Evolutionary conservation across 352 stramenopile species (phyloP).

Genomic region (Phytophthora crassamura): DNA sequence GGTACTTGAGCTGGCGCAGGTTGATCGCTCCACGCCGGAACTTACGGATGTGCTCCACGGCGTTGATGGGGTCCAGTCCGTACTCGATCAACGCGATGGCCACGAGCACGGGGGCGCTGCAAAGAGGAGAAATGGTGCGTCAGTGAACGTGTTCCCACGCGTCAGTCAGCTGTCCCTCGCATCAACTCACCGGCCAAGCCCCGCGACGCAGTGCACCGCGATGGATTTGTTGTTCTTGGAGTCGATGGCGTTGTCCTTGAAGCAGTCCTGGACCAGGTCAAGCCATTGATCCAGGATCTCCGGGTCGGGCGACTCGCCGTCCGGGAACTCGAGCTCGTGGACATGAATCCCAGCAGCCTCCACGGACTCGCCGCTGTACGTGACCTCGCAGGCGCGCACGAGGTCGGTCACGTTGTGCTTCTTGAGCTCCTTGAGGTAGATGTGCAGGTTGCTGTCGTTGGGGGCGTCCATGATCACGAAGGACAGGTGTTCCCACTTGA

Average conservation of each 20-base stretch:
- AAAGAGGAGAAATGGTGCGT: conserved; percentile 6
- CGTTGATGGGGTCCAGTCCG: conserved; percentile 95
- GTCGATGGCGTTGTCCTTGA: conserved; percentile 87
- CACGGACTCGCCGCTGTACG: conserved; percentile 93
- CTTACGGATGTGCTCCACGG: conserved; percentile 97
- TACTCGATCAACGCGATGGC: conserved; percentile 98
- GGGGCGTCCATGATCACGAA: conserved; percentile 99
- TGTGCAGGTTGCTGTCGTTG: conserved; percentile 95
- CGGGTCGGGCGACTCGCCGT: conserved; percentile 93
- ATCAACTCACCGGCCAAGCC: conserved; percentile 89
- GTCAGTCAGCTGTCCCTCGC: not conserved
- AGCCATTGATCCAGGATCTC: conserved; percentile 96
- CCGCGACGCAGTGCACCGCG: conserved; percentile 98
- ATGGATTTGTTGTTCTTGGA: conserved; percentile 90
- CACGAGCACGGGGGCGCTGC: conserved; percentile 95
- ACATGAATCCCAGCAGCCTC: conserved; percentile 92
- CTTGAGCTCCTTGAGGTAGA: conserved; percentile 98
- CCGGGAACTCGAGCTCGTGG: conserved; percentile 97
- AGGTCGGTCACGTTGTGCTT: conserved; percentile 96
- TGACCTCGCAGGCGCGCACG: conserved; percentile 96
- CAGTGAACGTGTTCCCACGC: conserved; percentile 3
- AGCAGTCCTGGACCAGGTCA: conserved; percentile 94
- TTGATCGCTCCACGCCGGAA: conserved; percentile 97
- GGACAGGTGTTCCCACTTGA: conserved; percentile 91
- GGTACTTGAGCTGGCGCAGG: conserved; percentile 97